Evolutionary conservation across 371 early-diverging fungal species (phyloP), one percentile per base, ranked within the genome.

Genomic region (Entomophthora muscae): DNA sequence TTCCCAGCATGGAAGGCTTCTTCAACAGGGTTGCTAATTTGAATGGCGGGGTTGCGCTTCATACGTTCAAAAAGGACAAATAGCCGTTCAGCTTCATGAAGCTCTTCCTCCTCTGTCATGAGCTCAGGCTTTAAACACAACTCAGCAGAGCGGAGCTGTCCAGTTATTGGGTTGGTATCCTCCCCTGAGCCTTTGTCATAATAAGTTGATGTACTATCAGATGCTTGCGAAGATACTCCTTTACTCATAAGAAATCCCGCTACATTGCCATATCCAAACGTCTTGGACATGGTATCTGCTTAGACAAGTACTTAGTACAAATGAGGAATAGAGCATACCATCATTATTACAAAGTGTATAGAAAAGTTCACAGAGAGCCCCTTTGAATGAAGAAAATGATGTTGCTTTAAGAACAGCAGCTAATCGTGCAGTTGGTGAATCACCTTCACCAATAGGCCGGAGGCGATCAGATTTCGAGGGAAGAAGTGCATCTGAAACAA

Each of bases 81-180:
- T 67, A 97, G 66, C 29, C 81, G 77, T 71, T 93, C 92, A 1
- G 95, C 93, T 69, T 97, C 98, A 28, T 82, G 73, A 69, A 95
- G 94, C 72, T 93, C 93, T 69, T 97, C 95, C 70, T 93, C 96
- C 29, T 92, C 92, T 13, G 93, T 95, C 93, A 97, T 91, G 12
- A 81, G 78, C 2, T 78, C 78, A 61, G 84, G 69, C 26, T 76
- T 78, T 7, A 75, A 74, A 3, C 73, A 64, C 77, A 80, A 29
- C 17, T 82, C 79, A 23, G 71, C 63, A 24, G 74, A 74, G 29
- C 71, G 67, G 55, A 77, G 82, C 27, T 81, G 80, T 0, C 91
- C 91, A 0, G 93, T 95, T 60, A 94, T 89, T 0, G 94, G 94
- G 68, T 96, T 86, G 53, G 92, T 77, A 0, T 71, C 60, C 21